phyloP scores from a whole-genome alignment of 108 stramenopile genomes.

The Ochromonas danica region DNA sequence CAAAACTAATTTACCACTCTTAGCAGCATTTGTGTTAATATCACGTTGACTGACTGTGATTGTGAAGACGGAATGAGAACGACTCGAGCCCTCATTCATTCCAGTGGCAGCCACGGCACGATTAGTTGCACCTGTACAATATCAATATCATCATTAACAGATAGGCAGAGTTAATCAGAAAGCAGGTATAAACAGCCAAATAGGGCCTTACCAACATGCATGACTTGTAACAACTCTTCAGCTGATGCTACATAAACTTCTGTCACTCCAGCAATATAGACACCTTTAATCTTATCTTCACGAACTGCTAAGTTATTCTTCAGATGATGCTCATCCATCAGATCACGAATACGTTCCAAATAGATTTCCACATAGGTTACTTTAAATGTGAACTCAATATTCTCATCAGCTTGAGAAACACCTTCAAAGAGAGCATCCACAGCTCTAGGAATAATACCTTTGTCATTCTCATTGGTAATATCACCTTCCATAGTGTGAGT shows the following conservation, averaged over 20 bases:
- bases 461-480: conserved; percentile 6
- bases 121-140: conserved; percentile 53
- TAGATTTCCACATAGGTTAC: conserved; percentile 52
- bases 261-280: conserved; percentile 61
- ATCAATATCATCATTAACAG: conserved; percentile 15
- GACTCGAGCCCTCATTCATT: conserved; percentile 73
- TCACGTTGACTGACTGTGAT: conserved; percentile 63
- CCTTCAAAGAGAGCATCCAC: conserved; percentile 41
- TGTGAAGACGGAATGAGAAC: conserved; percentile 77
- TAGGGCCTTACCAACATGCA: conserved; percentile 59
- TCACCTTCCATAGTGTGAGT: conserved; percentile 52
- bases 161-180: no score
- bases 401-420: conserved; percentile 54
- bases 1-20: conserved; percentile 41
- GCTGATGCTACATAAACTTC: conserved; percentile 69
- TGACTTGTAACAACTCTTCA: conserved; percentile 66
- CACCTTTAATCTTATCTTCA: conserved; percentile 57
- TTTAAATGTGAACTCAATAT: conserved; percentile 59
- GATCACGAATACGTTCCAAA: conserved; percentile 40
- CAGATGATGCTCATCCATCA: conserved; percentile 31
- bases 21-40: conserved; percentile 16
- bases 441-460: conserved; percentile 50
- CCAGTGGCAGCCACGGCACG: conserved; percentile 69
- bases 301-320: conserved; percentile 59
- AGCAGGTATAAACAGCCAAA: no score